Evolutionary conservation across 257 asterid species (phyloP).

Genomic region (Przewalskia tangutica): DNA sequence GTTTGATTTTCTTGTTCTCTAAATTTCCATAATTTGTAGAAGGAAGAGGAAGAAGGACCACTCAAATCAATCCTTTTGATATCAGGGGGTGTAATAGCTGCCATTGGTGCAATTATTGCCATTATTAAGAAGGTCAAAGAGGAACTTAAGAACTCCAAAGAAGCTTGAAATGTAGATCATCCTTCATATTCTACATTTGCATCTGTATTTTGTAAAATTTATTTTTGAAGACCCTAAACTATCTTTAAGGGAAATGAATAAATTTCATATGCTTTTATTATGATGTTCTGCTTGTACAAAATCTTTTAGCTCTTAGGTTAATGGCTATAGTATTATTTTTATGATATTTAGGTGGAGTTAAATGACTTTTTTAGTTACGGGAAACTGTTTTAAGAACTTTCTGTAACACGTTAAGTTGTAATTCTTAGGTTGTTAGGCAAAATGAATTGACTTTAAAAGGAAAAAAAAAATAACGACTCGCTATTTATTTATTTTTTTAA

Average conservation of each 20-base stretch:
- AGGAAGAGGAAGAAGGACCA: conserved; percentile 20
- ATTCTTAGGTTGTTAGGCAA: too few relatives aligned
- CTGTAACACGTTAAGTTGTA: too few relatives aligned
- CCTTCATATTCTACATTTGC: background rate
- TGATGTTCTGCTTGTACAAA: background rate
- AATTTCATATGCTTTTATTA: background rate
- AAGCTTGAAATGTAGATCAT: background rate
- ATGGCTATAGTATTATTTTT: too few relatives aligned
- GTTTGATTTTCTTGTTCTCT: background rate
- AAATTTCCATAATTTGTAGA: background rate
- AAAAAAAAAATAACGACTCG: too few relatives aligned
- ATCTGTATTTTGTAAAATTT: background rate
- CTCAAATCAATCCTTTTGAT: conserved; percentile 29
- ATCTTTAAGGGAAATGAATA: background rate
- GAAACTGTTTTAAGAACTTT: too few relatives aligned
- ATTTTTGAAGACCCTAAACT: background rate
- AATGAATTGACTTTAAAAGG: too few relatives aligned
- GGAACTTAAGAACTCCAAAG: background rate
- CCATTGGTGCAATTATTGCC: conserved; percentile 43
- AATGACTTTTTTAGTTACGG: too few relatives aligned
- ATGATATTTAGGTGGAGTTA: too few relatives aligned
- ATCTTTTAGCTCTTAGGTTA: background rate
- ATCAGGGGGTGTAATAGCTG: conserved; percentile 43
- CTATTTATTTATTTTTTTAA: too few relatives aligned
- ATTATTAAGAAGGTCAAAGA: conserved; percentile 31